Evolutionary conservation across 2,329 filamentous ascomycete genomes (phyloP), one percentile per base, ranked within the genome.

Genomic region (Fusarium gaditjirri): DNA sequence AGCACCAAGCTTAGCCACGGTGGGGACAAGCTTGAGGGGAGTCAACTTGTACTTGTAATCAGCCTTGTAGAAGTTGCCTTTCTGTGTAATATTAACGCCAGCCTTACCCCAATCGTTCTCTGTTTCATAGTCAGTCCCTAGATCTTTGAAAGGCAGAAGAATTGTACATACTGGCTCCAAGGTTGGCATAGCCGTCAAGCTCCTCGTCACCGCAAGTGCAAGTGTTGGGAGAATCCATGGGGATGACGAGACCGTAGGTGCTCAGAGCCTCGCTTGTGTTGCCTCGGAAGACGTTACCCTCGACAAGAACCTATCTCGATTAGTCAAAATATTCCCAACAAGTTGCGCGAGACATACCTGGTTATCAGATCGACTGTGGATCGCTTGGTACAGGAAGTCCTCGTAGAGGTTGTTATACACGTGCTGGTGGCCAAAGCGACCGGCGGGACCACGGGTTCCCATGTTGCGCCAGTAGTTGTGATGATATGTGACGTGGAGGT

Each of bases 181-280:
- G 78, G 65, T 88, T 89, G 7, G 85, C 86, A 74, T 81, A 89
- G 0, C 86, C 86, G 70, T 88, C 86, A 31, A 88, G 78, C 74
- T 88, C 86, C 71, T 83, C 83, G 52, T 89, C 87, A 3, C 86
- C 87, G 16, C 86, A 86, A 3, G 83, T 81, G 65, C 83, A 84
- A 1, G 86, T 88, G 65, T 89, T 89, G 0, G 87, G 87, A 46
- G 84, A 86, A 65, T 88, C 87, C 49, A 83, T 80, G 0, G 87
- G 87, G n/a, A 89, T 85, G 3, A 88, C 87, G 0, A 88, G 78
- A 0, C 87, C 86, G 56, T 88, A 87, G 1, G 87, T 88, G 71
- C 83, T 86, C 29, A 88, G 75, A 0, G 87, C 86, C 67, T 86
- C 85, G 19, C 78, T 78, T 1, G 86, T 86, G 56, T 85, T 81